Base-by-base conservation (phyloP, 805 yeast genomes). In the Teunomyces gatunensis region DNA sequence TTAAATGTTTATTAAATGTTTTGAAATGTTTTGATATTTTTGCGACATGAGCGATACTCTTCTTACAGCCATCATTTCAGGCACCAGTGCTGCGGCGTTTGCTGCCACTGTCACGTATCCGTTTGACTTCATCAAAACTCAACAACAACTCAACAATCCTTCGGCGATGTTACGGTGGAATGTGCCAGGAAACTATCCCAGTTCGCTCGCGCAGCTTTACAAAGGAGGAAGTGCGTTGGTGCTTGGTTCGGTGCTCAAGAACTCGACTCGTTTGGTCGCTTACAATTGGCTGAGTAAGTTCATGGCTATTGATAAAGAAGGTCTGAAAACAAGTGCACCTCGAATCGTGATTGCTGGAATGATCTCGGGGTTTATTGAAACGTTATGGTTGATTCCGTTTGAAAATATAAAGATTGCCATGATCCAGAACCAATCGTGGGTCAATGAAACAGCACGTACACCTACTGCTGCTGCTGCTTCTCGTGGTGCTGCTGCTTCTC, bases 321-420 rank as follows among this genome's bases (percentile, higher is more conserved):
- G 66, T 45, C 80, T 83, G n/a, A 77, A 81, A 52, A 75, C 89
- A 2, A 76, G 84, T 6, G 95, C 95, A 1, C 92, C 95, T 7
- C 75, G 89, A 56, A 77, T 89, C 35, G 87, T 89, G 6, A 82
- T 87, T 49, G 96, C 97, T 3, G 96, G 96, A 7, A 75, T 77
- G 1, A 78, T 89, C 71, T 87, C 96, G 4, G 98, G 96, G 2
- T 74, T 86, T 48, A 69, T 84, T 39, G 98, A 94, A 64, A 83
- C 95, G 2, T 53, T 90, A 29, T 79, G 87, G 76, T 81, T 92
- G 18, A 87, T 94, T 15, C 99, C 98, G 0, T 91, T 92, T 63
- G 99, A 92, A 60, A 87, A 85, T 58, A 74, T 89, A 54, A 89
- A 89, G 60, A 84, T 87, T 2, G 76, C 85, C 6, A 80, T 87